These are phyloP conservation scores for Primulina huaijiensis DNA, from an alignment of 257 asterid species.

Conservation along the genomic window DNA sequence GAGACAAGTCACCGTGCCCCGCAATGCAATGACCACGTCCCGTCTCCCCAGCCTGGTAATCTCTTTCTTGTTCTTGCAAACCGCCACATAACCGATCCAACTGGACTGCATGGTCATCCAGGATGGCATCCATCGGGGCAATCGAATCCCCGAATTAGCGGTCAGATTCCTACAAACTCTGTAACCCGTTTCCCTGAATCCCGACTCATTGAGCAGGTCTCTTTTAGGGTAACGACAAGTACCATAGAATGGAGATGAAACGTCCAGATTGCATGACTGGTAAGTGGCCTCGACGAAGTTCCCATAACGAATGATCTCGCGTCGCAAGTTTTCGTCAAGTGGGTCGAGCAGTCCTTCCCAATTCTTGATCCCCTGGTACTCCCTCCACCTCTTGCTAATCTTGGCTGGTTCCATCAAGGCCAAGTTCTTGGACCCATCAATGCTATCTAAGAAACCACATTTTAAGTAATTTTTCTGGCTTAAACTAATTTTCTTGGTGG, in stretches of 20 bases:
- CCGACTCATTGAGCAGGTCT: slow-evolving; percentile 37
- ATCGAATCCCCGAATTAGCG: slow-evolving; percentile 62
- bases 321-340: slow-evolving; percentile 58
- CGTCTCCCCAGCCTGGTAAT: slow-evolving; percentile 77
- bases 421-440: background rate
- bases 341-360: slow-evolving; percentile 91
- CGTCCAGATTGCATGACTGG: slow-evolving; percentile 55
- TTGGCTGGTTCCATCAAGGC: slow-evolving; percentile 5
- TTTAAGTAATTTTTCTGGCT: slow-evolving; percentile 11
- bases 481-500: slow-evolving; percentile 13
- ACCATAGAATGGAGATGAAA: slow-evolving; percentile 50
- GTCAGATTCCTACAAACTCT: slow-evolving; percentile 50
- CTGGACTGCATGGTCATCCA: slow-evolving; percentile 62
- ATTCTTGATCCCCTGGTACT: slow-evolving; percentile 60
- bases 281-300: slow-evolving; percentile 72
- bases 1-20: slow-evolving; percentile 78
- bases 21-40: slow-evolving; percentile 79
- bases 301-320: slow-evolving; percentile 73
- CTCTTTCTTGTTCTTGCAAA: slow-evolving; percentile 55
- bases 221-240: slow-evolving; percentile 47
- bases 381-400: slow-evolving; percentile 57
- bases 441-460: background rate
- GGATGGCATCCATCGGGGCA: slow-evolving; percentile 60
- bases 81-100: slow-evolving; percentile 87
- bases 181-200: slow-evolving; percentile 51